Base-by-base conservation (phyloP, 2,329 filamentous ascomycete species). In the Raffaelea deltoideospora region DNA sequence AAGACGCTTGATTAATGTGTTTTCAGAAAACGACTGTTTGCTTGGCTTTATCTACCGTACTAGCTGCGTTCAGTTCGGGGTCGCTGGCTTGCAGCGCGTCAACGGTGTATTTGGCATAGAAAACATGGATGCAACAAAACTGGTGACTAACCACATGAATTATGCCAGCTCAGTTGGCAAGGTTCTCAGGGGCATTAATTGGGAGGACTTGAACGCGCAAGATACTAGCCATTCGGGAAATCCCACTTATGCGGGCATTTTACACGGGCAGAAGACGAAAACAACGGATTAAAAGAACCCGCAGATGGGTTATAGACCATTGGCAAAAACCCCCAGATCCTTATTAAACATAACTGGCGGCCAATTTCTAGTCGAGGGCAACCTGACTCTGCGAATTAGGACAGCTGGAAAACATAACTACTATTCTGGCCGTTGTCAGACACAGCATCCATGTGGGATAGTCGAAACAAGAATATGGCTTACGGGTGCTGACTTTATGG, bases 1-100 rank as follows among this genome's bases (percentile, higher is more conserved):
- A 29, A 86, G 87, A 0, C 74, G 86, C 18, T 64, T 95, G n/a
- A 69, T 95, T 50, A 96, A 95, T 47, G 85, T 90, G 4, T 95
- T 79, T 53, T 92, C 83, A 1, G 76, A 79, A 35, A 82, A 84
- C 33, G 88, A 96, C 54, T 86, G 84, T 45, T 76, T 95, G 19
- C 74, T 96, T 3, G 86, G 76, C 1, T 93, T 95, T 53, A 63
- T 95, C 28, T 93, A 88, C 53, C 77, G 88, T 35, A 83, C 76
- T 3, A 83, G 80, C 37, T 85, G 79, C 46, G 71, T 88, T 34
- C 78, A 90, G 45, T 78, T 80, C 42, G 87, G 88, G 2, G 69
- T 96, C 24, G 86, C 87, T 0, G 88, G 88, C 1, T 59, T 96
- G 15, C 80, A 94, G 53, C 68, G 70, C 14, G 71, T 90, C 23